Percentiles rank a stretch among this genome's conserved stretches.
Conservation (phyloP, 2,329 filamentous ascomycete genomes). For the Domatiomyces globalis region DNA sequence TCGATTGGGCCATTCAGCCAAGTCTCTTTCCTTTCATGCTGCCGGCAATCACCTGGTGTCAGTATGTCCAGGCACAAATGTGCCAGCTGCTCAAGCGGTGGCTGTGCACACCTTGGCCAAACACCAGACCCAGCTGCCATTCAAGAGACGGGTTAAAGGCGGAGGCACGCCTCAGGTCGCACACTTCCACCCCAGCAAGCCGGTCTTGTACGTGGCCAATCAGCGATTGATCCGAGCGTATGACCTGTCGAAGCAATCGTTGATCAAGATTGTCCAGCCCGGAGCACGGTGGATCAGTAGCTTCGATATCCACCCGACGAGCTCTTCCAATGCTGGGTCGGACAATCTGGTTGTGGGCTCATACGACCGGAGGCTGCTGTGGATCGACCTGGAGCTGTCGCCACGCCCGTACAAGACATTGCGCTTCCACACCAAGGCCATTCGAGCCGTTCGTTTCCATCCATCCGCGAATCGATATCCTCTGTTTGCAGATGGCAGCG, state of each 20-base stretch:
- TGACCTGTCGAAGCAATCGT: slow-evolving; percentile 78
- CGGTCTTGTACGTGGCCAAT: slow-evolving; percentile 91
- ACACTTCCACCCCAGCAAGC: slow-evolving; percentile 85
- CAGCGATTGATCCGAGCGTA: slow-evolving; percentile 88
- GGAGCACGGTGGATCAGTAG: slow-evolving; percentile 90
- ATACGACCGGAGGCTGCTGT: slow-evolving; percentile 84
- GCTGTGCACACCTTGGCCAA: slow-evolving; percentile 91
- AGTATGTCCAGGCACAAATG: slow-evolving; percentile 55
- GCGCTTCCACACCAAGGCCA: slow-evolving; percentile 84
- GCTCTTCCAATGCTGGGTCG: slow-evolving; percentile 73
- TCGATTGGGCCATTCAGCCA: slow-evolving; percentile 66
- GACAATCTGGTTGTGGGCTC: slow-evolving; percentile 90
- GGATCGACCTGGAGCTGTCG: slow-evolving; percentile 92
- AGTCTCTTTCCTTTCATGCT: slow-evolving; percentile 85
- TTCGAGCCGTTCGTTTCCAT: slow-evolving; percentile 80
- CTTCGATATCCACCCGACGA: slow-evolving; percentile 79
- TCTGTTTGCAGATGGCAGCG: slow-evolving; percentile 85
- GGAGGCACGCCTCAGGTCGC: slow-evolving; percentile 71
- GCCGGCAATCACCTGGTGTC: slow-evolving; percentile 88
- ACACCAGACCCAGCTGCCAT: slow-evolving; percentile 87
- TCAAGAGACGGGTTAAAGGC: slow-evolving; percentile 56
- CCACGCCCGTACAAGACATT: slow-evolving; percentile 89
- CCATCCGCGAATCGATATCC: slow-evolving; percentile 53
- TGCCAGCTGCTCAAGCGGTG: slow-evolving; percentile 48
- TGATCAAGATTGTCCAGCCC: slow-evolving; percentile 85